phyloP scores from a whole-genome alignment of 2,329 filamentous ascomycete genomes.

The Aspergillus neotritici region DNA sequence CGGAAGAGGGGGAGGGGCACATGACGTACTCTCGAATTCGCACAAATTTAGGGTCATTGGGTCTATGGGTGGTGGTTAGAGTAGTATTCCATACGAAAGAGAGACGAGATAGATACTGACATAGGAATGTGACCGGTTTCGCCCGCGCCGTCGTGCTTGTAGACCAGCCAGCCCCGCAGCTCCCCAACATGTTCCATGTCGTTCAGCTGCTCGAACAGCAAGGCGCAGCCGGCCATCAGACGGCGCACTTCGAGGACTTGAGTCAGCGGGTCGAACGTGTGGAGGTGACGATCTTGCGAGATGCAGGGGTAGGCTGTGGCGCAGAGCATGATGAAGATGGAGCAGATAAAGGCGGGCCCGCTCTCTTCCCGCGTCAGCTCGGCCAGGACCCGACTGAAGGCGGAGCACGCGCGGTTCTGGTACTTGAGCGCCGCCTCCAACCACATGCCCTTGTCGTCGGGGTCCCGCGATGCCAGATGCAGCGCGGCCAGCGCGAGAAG shows the following conservation, averaged over 20 bases:
- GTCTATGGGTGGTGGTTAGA: not conserved
- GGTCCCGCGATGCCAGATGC: conserved; percentile 38
- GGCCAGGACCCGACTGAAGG: conserved; percentile 29
- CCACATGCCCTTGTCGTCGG: conserved; percentile 27
- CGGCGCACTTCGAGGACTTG: conserved; percentile 26
- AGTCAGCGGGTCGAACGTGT: conserved; percentile 21
- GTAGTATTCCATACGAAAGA: not conserved
- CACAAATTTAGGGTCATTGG: conserved; percentile 8
- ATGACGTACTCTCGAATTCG: conserved; percentile 13
- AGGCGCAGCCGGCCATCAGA: conserved; percentile 26
- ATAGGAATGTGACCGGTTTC: conserved; percentile 5
- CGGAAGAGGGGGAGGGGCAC: not conserved
- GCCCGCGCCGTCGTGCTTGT: conserved; percentile 12
- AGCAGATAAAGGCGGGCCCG: conserved; percentile 38
- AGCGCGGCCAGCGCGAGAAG: conserved; percentile 42
- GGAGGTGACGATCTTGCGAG: conserved; percentile 15
- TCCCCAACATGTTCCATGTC: conserved; percentile 19
- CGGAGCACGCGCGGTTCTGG: conserved; percentile 32
- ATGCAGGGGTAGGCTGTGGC: conserved; percentile 28
- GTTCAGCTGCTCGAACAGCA: conserved; percentile 24
- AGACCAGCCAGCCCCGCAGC: conserved; percentile 23
- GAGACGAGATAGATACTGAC: conserved; percentile 1
- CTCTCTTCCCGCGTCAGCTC: conserved; percentile 38
- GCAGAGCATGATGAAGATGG: conserved; percentile 37
- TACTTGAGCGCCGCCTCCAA: conserved; percentile 33